Percentiles rank a stretch among this genome's conserved stretches.
phyloP scores from a whole-genome alignment of 768 basidiomycete genomes.

The Amanita exitialis region DNA sequence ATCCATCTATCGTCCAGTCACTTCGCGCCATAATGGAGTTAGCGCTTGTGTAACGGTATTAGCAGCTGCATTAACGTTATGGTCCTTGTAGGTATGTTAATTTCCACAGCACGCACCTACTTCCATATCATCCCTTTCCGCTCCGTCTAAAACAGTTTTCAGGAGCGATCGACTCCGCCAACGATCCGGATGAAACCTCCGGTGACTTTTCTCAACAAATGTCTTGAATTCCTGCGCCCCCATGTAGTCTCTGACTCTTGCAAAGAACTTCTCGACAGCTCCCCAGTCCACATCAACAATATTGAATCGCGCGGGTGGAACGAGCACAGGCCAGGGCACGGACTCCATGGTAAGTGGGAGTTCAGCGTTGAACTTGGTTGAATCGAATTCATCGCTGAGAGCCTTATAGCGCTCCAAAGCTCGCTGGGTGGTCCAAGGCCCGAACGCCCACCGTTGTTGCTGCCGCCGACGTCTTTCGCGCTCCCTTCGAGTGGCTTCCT shows the following conservation, averaged over 20 bases:
- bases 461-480: slow-evolving; percentile 34
- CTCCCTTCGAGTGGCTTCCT: slow-evolving; percentile 27
- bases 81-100: background rate
- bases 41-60: slow-evolving; percentile 68
- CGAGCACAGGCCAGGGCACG: slow-evolving; percentile 71
- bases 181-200: slow-evolving; percentile 72
- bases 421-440: slow-evolving; percentile 52
- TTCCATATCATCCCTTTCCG: slow-evolving; percentile 48
- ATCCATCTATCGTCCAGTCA: slow-evolving; percentile 16
- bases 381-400: slow-evolving; percentile 55
- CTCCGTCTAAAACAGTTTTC: slow-evolving; percentile 44
- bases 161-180: slow-evolving; percentile 65
- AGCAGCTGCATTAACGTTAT: slow-evolving; percentile 21
- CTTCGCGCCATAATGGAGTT: slow-evolving; percentile 55
- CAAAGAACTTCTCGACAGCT: slow-evolving; percentile 65
- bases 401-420: slow-evolving; percentile 64
- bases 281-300: slow-evolving; percentile 64
- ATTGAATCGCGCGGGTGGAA: slow-evolving; percentile 37
- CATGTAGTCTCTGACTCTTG: slow-evolving; percentile 38
- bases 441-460: slow-evolving; percentile 42
- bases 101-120: slow-evolving; percentile 37
- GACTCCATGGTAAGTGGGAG: slow-evolving; percentile 47
- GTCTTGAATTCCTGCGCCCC: slow-evolving; percentile 50
- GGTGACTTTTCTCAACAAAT: slow-evolving; percentile 62
- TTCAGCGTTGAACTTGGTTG: slow-evolving; percentile 40